Percentiles rank a stretch among this genome's conserved stretches.
Conservation (phyloP, 345 rosid genomes). For the Tarenaya hassleriana region DNA sequence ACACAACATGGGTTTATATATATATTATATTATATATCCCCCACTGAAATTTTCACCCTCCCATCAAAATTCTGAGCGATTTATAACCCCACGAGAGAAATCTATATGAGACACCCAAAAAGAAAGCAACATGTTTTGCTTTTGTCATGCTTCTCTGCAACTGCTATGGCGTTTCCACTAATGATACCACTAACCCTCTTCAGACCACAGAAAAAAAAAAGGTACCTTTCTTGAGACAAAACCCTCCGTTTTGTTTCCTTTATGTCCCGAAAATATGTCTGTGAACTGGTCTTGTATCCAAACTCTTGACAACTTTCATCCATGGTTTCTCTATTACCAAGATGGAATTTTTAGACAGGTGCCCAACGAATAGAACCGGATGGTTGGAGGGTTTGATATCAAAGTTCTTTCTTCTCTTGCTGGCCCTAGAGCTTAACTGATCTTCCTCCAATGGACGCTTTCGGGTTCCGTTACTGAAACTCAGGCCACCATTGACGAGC, state of each 20-base stretch:
- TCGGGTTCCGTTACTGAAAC: constrained; percentile 18
- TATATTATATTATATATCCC: no score
- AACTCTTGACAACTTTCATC: constrained; percentile 70
- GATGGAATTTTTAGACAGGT: constrained; percentile 64
- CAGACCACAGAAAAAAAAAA: constrained; percentile 15
- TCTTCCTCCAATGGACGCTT: constrained; percentile 47
- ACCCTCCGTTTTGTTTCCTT: not conserved
- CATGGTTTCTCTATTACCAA: constrained; percentile 88
- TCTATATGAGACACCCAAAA: no score
- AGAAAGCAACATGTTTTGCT: no score
- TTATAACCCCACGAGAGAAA: no score
- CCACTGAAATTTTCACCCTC: no score
- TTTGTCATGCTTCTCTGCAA: constrained; percentile 17
- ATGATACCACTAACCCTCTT: not conserved
- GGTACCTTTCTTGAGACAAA: constrained; percentile 9
- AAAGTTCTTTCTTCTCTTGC: constrained; percentile 55
- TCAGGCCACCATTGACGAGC: constrained; percentile 36
- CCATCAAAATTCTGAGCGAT: no score
- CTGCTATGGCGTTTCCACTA: constrained; percentile 4
- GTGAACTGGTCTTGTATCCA: constrained; percentile 77
- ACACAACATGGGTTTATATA: no score
- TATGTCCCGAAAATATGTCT: constrained; percentile 86
- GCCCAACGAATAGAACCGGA: constrained; percentile 81
- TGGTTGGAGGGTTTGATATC: constrained; percentile 71
- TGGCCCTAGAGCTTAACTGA: constrained; percentile 41